Evolutionary conservation across 208 protist species (phyloP).

Genomic region (Porcisia deanei): DNA sequence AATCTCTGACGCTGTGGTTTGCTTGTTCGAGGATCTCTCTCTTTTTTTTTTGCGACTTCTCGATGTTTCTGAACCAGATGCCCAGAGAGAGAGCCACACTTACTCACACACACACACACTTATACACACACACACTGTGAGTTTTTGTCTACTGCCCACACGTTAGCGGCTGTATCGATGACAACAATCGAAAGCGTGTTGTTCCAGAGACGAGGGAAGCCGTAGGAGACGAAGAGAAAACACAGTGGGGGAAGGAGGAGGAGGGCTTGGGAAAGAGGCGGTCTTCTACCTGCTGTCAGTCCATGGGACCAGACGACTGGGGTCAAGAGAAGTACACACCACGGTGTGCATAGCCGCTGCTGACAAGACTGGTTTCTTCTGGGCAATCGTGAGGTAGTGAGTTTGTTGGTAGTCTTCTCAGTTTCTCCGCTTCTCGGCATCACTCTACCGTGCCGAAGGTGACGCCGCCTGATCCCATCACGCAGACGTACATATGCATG

Average conservation of each 20-base stretch:
- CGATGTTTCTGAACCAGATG: not conserved
- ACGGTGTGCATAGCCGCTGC: not conserved
- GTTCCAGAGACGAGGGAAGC: not conserved
- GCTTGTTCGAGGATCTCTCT: not conserved
- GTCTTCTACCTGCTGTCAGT: not conserved
- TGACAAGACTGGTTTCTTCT: not conserved
- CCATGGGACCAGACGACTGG: not conserved
- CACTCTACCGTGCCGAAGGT: not conserved
- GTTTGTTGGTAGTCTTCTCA: not conserved
- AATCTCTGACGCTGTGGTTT: not conserved
- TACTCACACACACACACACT: not conserved
- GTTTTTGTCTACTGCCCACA: not conserved
- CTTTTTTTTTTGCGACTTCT: not conserved
- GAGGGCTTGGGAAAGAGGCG: not conserved
- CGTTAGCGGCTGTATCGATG: not conserved
- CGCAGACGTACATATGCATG: not conserved
- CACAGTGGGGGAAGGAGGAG: not conserved
- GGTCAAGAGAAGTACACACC: not conserved
- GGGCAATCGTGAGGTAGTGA: not conserved
- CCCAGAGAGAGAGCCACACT: not conserved
- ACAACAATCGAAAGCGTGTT: not conserved
- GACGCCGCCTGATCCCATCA: not conserved
- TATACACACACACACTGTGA: not conserved
- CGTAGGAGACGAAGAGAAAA: not conserved
- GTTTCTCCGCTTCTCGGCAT: not conserved